Evolutionary conservation across 1,284 basidiomycete genomes (phyloP), one percentile per base, ranked within the genome.

Genomic region (Leucoagaricus sp.): DNA sequence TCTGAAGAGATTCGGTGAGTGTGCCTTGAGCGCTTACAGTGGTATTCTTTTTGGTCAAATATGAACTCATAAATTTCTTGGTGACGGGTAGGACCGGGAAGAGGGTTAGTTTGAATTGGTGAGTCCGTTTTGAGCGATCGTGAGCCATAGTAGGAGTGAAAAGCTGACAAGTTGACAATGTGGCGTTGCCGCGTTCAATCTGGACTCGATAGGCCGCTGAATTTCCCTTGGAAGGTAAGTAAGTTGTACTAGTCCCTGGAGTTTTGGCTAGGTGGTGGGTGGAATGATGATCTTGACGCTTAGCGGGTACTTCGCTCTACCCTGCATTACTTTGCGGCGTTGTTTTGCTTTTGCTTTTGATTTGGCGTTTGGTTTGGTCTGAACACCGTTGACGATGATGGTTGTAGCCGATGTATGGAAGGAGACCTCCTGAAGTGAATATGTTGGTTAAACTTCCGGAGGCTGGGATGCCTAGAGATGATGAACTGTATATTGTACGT

Each of bases 51-150:
- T n/a, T n/a, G n/a, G n/a, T n/a, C n/a, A n/a, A n/a, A n/a, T n/a
- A n/a, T n/a, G n/a, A n/a, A n/a, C n/a, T n/a, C 31, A 9, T 52
- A 29, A 52, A 19, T 15, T 10, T 9, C 17, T 2, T 13, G 21
- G 17, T 33, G 29, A 13, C 31, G n/a, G 45, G 3, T 55, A 86
- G 85, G 61, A 75, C 76, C 0, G 85, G 86, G 34, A 80, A 75
- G 66, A 74, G 77, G 2, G 75, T 86, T 33, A 83, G 79, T 31
- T 68, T 88, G 65, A 87, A 86, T 62, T 88, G 85, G 86, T 84
- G 54, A 63, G 81, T 65, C 17, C 19, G 26, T 25, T 8, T 9
- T 9, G 33, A 10, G 8, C 19, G 31, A 40, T 41, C 3, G 5
- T 17, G 25, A 23, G 6, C 13, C n/a, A n/a, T n/a, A n/a, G n/a